Evolutionary conservation across 2,329 filamentous ascomycete species (phyloP), one percentile per base, ranked within the genome.

Genomic region (Neocucurbitaria cava): DNA sequence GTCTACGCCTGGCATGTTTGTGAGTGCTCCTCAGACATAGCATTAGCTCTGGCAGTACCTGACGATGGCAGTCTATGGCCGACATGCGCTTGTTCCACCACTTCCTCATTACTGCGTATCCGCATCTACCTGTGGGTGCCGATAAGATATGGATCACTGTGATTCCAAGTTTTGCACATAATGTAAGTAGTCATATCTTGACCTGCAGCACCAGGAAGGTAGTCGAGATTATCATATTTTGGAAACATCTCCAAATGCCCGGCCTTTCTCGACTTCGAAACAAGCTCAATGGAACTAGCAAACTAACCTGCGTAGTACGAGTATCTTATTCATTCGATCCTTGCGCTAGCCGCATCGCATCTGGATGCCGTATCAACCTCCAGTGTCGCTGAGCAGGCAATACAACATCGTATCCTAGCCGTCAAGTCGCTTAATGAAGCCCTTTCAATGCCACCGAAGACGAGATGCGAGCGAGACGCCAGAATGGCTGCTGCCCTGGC

Each of bases 51-150:
- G 40, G 38, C 38, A 48, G 46, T 28, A 45, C 23, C 64, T 69
- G 50, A 71, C 55, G 10, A 23, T 38, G 21, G 40, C 42, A 74
- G 70, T 68, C 68, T 0, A 71, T 72, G 68, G 82, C 85, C 45
- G 87, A 89, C 63, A 88, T 89, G 86, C 83, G 86, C 33, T 83
- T 89, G 69, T 89, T 89, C 62, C 87, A 89, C 68, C 85, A 89
- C 69, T 89, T 89, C 61, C 74, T 89, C 15, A 75, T 83, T 24
- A 78, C 81, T 31, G 87, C 85, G 60, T 86, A 85, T 64, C 88
- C 87, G 2, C 83, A 87, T 69, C 80, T 89, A 21, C 87, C 88
- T 0, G 74, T 89, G 17, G 87, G 85, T 36, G 86, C 87, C 56
- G 86, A 90, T 59, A 78, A 82, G 7, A 79, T 89, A 13, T 91